Conservation (phyloP, 2,329 filamentous ascomycete genomes). For the Esteya vermicola region DNA sequence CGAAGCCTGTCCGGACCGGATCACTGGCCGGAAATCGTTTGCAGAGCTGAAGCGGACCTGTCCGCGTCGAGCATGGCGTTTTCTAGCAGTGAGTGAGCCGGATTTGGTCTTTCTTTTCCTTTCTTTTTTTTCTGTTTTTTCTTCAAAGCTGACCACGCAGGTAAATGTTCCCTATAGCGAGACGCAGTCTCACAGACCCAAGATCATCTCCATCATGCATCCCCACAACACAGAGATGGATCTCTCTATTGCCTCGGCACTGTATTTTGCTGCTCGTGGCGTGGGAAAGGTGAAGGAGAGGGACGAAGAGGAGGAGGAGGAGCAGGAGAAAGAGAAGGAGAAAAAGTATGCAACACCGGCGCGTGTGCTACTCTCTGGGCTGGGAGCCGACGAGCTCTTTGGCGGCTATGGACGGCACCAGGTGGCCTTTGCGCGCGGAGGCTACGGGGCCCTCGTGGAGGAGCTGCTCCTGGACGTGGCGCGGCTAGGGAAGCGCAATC, state of each 20-base stretch:
- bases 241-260: constrained; percentile 76
- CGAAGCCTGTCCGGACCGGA: constrained; percentile 78
- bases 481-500: constrained; percentile 81
- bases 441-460: constrained; percentile 58
- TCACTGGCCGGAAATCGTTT: constrained; percentile 70
- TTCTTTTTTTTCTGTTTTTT: background rate
- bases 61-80: constrained; percentile 61
- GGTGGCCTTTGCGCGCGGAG: constrained; percentile 54
- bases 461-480: constrained; percentile 78
- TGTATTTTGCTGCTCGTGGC: constrained; percentile 90
- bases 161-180: constrained; percentile 74
- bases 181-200: constrained; percentile 50
- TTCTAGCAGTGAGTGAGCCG: constrained; percentile 47
- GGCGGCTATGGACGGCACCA: constrained; percentile 81
- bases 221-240: constrained; percentile 99
- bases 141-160: constrained; percentile 17
- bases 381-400: constrained; percentile 93
- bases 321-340: constrained; percentile 20
- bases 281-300: constrained; percentile 31
- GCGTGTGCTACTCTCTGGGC: constrained; percentile 75
- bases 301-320: background rate
- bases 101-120: background rate
- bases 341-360: constrained; percentile 39
- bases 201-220: constrained; percentile 64
- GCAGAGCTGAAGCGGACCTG: constrained; percentile 59